Evolutionary conservation across 2,329 filamentous ascomycete species (phyloP).

Genomic region (Cryphonectria nitschkei): DNA sequence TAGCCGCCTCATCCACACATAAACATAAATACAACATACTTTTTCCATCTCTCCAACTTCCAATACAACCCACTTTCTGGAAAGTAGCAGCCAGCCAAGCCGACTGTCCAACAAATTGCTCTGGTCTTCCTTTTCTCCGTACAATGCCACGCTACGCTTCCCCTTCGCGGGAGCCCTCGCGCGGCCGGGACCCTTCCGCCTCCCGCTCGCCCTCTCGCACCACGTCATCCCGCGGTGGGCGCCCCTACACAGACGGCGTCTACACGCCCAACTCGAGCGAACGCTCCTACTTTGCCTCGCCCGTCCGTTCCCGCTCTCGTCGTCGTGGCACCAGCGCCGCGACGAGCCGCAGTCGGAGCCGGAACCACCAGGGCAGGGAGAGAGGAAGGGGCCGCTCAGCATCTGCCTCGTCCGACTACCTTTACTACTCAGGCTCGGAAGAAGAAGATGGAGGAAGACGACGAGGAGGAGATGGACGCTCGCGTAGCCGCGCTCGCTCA

Average conservation of each 20-base stretch:
- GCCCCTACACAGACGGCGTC: conserved; percentile 24
- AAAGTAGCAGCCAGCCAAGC: background rate
- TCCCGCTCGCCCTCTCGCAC: conserved; percentile 31
- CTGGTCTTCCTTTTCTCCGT: background rate
- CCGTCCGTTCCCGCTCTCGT: conserved; percentile 8
- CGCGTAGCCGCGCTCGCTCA: conserved; percentile 26
- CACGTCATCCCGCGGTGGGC: conserved; percentile 13
- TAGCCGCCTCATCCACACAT: background rate
- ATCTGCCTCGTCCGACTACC: conserved; percentile 21
- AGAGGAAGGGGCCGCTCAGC: conserved; percentile 14
- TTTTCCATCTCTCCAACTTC: background rate
- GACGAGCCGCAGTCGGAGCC: conserved; percentile 8
- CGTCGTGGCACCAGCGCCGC: background rate
- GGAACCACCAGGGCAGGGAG: background rate
- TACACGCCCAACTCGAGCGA: conserved; percentile 29
- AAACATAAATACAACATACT: background rate
- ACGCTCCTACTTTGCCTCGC: conserved; percentile 29
- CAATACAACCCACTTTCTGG: background rate
- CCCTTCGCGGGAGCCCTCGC: conserved; percentile 30
- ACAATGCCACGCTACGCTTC: conserved; percentile 33
- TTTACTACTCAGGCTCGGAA: conserved; percentile 28
- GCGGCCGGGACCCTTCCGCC: conserved; percentile 21
- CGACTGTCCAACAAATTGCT: background rate
- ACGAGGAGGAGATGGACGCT: conserved; percentile 2
- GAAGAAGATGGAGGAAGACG: background rate